Evolutionary conservation across 116 monocot species (phyloP), one percentile per base, ranked within the genome.

Genomic region (Trichopus zeylanicus): DNA sequence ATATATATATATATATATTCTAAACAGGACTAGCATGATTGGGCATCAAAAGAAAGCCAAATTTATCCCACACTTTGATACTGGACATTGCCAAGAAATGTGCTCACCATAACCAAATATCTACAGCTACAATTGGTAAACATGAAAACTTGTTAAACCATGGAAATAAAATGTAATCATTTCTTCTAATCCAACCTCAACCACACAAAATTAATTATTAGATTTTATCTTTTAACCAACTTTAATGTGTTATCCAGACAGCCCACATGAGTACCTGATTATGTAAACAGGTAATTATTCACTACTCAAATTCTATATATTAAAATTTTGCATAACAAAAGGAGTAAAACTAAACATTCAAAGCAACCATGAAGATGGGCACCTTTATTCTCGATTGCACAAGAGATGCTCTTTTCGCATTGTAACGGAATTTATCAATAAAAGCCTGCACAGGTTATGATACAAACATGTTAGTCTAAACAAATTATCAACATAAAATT

Each of bases 371-470:
- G 27, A 3, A 62, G 60, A 13, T 61, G n/a, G 31, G 51, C n/a
- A 98, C 98, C 98, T 98, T 98, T 65, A 98, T 98, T 91, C 98
- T 88, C 51, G 98, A 98, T 38, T 98, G 98, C 60, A 98, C 98
- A 80, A 98, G 98, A 53, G 98, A 91, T 71, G 92, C 98, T 26
- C 98, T 68, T 59, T 98, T 98, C 22, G 98, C 98, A 83, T 98
- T 91, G 68, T 85, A 98, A 26, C 98, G 82, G 66, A 98, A 98
- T 55, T 98, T 98, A 67, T 98, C 98, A 57, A 98, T 98, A 55
- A 98, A 98, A 49, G 79, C 78, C 98, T 98, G 82, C 63, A 82
- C 0, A 62, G 55, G 20, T 67, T 54, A 73, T 7, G 39, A 63
- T 28, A 67, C 19, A 73, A 27, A 23, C 0, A 62, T 32, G 28